Conservation (phyloP, 2,329 filamentous ascomycete species). For the Tricladium varicosporioides region DNA sequence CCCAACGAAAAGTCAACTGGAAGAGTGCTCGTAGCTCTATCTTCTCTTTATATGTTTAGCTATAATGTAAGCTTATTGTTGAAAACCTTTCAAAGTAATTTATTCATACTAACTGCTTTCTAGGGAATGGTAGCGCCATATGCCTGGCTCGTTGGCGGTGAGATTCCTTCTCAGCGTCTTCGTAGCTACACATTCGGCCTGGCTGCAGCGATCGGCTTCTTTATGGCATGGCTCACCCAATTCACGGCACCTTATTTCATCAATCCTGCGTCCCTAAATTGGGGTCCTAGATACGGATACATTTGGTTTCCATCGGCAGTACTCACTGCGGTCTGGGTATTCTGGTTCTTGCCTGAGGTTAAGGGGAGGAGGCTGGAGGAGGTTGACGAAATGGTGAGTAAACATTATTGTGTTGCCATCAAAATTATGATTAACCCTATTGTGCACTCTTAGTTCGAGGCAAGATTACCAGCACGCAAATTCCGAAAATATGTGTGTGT, state of each 20-base stretch:
- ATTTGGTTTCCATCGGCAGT: constrained; percentile 42
- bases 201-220: constrained; percentile 52
- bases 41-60: constrained; percentile 28
- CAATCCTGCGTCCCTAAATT: constrained; percentile 50
- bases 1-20: constrained; percentile 38
- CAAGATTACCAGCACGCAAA: constrained; percentile 11
- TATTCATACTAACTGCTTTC: not conserved
- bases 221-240: constrained; percentile 49
- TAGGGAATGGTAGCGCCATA: constrained; percentile 41
- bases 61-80: constrained; percentile 11
- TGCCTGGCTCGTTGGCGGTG: constrained; percentile 56
- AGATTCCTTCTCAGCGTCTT: constrained; percentile 54
- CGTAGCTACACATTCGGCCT: constrained; percentile 56
- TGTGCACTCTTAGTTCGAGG: constrained; percentile 9
- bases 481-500: constrained; percentile 15
- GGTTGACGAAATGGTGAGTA: constrained; percentile 40
- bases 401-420: not conserved
- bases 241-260: constrained; percentile 61
- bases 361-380: constrained; percentile 45
- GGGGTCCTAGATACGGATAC: constrained; percentile 57
- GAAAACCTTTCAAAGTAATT: not conserved
- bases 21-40: constrained; percentile 47
- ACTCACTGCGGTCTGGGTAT: constrained; percentile 41
- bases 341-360: constrained; percentile 55
- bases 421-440: too few relatives aligned